phyloP scores from a whole-genome alignment of 1,139 yeast species.

The Kodamaea arcana region DNA sequence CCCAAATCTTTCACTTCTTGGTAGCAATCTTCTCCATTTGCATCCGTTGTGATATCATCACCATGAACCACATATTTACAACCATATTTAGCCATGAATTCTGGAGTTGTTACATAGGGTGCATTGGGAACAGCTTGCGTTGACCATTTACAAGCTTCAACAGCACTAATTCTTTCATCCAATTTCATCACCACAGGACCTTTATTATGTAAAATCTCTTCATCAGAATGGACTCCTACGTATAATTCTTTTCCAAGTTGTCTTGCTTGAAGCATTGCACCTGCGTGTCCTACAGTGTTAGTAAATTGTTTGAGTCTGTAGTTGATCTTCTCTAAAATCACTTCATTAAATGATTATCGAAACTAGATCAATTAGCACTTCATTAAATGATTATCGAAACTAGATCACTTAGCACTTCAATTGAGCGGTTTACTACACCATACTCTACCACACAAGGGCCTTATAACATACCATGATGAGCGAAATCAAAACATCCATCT shows the following conservation, averaged over 20 bases:
- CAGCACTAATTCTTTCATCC: constrained; percentile 76
- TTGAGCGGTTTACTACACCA: too few species aligned
- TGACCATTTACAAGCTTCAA: constrained; percentile 88
- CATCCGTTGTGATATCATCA: constrained; percentile 95
- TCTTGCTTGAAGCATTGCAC: constrained; percentile 91
- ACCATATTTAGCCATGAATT: constrained; percentile 65
- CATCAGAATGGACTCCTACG: constrained; percentile 92
- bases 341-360: too few species aligned
- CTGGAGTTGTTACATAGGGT: constrained; percentile 93
- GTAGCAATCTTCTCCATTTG: constrained; percentile 91
- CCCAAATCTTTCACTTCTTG: constrained; percentile 78
- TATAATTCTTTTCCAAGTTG: constrained; percentile 68
- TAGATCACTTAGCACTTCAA: too few species aligned
- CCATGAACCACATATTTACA: constrained; percentile 95
- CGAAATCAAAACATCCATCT: constrained; percentile 96
- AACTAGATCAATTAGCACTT: too few species aligned
- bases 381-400: too few species aligned
- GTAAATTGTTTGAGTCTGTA: too few species aligned
- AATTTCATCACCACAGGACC: constrained; percentile 93
- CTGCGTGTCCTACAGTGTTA: constrained; percentile 68
- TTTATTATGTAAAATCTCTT: constrained; percentile 73
- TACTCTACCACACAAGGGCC: too few species aligned
- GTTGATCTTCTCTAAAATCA: background rate
- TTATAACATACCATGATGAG: constrained; percentile 89
- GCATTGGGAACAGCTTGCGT: constrained; percentile 70